Evolutionary conservation across 2,329 filamentous ascomycete genomes (phyloP), one percentile per base, ranked within the genome.

Genomic region (Sclerotinia nivalis): DNA sequence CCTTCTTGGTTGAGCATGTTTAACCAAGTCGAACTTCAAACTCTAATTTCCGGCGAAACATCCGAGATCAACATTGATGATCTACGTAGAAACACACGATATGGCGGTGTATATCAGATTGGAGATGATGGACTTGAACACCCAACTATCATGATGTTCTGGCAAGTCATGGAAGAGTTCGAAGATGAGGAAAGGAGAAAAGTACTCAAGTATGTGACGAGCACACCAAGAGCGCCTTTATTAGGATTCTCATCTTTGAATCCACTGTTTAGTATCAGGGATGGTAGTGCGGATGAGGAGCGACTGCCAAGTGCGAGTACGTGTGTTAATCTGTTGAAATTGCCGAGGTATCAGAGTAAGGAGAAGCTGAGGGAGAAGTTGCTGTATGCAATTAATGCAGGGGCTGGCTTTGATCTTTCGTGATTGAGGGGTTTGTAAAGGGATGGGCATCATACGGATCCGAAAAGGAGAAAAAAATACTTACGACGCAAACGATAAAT

Each of bases 1-100:
- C 94, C 95, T 0, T 88, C 88, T 4, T 99, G 96, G 96, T 86
- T 99, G 6, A 93, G 91, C 76, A 98, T 99, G 96, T 99, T 99
- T 84, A 99, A 99, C 80, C 95, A 97, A 79, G 88, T 88, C 4
- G 96, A 99, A 79, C 86, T 99, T 6, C 96, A 98, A 81, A 96
- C 93, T 1, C 89, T 99, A 8, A 91, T 99, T 22, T 93, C 93
- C 67, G 96, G 96, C 56, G 93, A 97, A 75, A 90, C 89, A 40
- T 90, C 90, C 13, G 89, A 92, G 72, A 96, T 99, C 70, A 91
- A 97, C 76, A 86, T 99, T 49, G 88, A 91, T 40, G 96, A 99
- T 79, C 85, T 98, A 54, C 88, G 94, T 34, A 84, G 84, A 68
- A 92, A 98, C 80, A 98, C 96, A 0, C 81, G 88, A 2, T 99